A percentile compares a stretch with the other conserved stretches of the same genome.
Conservation (phyloP, 371 early-diverging fungal genomes). For the Polyrhizophydium stewartii region DNA sequence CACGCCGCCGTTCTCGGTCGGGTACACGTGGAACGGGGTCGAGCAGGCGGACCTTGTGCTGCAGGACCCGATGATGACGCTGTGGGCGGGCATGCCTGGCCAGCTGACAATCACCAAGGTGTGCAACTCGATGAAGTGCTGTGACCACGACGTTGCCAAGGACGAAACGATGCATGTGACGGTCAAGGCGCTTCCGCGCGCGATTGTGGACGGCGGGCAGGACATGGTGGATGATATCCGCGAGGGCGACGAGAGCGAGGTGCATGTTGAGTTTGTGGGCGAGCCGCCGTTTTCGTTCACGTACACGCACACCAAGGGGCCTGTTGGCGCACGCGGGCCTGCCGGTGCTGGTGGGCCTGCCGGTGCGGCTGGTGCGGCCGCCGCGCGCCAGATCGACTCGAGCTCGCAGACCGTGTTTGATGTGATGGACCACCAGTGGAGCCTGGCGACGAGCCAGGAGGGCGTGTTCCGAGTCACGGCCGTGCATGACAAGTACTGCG, state of each 20-base stretch:
- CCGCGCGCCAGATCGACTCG: neutral
- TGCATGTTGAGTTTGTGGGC: conserved; percentile 34
- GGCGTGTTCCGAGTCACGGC: conserved; percentile 42
- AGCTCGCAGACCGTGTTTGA: neutral
- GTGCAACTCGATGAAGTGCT: conserved; percentile 35
- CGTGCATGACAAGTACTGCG: conserved; percentile 36
- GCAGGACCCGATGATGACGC: conserved; percentile 32
- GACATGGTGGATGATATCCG: conserved; percentile 41
- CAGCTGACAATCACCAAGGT: conserved; percentile 24
- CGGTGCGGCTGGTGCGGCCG: neutral
- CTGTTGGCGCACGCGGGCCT: neutral
- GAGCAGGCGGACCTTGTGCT: conserved; percentile 16
- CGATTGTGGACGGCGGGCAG: conserved; percentile 38
- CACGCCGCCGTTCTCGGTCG: conserved; percentile 38
- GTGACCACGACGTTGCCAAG: conserved; percentile 12
- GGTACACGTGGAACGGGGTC: conserved; percentile 32
- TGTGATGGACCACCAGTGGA: conserved; percentile 10
- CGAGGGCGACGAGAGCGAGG: conserved; percentile 37
- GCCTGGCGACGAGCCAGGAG: conserved; percentile 31
- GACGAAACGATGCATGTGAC: neutral
- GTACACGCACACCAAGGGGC: conserved; percentile 11
- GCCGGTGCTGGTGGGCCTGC: too few relatives aligned
- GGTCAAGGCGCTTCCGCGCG: conserved; percentile 32
- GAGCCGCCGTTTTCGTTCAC: conserved; percentile 42
- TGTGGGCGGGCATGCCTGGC: conserved; percentile 34